Base-by-base conservation (phyloP, 768 basidiomycete genomes). In the Leccinum subtestaceum region DNA sequence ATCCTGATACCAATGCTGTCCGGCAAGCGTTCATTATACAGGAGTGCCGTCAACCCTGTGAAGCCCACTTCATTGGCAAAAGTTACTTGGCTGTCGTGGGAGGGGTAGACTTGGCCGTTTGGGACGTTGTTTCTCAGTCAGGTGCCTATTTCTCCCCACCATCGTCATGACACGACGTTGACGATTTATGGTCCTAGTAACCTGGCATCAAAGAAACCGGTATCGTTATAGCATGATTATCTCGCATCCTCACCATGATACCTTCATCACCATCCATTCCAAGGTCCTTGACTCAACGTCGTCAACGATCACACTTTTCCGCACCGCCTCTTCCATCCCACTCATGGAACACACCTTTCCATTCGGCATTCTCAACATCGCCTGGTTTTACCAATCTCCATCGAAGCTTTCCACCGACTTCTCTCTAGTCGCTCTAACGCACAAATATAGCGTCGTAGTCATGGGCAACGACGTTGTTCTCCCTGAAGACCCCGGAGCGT, bases 381-480 rank as follows among this genome's bases (percentile, higher is more conserved):
- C 75, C 57, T 74, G 72, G 75, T 76, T 73, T 69, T 60, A 69
- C 62, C 66, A 60, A 54, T 45, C 43, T 2, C 74, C 73, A 66
- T 75, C 76, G 53, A 61, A 72, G 10, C 55, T 60, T 46, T 64
- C 73, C 3, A 63, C 74, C 8, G 73, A 75, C 11, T 85, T 84
- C 69, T 81, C 78, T 49, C 77, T 93, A 54, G 80, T 90, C 12
- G 91, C 84, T n/a, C 79, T 94, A 62, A 90, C 88, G 12, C 70
- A 81, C 7, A 72, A 77, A 21, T 90, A 89, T 81, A 79, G 78
- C 52, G 80, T 91, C 15, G 78, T 89, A 9, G 70, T 87, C 48
- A 79, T 93, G 53, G 92, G 92, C 1, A 86, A 93, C 58, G 73
- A 79, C 17, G 72, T 80, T 21, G 67, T 70, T 23, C 66, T 73